Percentiles rank a stretch among this genome's conserved stretches.
phyloP scores from a whole-genome alignment of 148 eudicot species.

The Rhododendron simsii region DNA sequence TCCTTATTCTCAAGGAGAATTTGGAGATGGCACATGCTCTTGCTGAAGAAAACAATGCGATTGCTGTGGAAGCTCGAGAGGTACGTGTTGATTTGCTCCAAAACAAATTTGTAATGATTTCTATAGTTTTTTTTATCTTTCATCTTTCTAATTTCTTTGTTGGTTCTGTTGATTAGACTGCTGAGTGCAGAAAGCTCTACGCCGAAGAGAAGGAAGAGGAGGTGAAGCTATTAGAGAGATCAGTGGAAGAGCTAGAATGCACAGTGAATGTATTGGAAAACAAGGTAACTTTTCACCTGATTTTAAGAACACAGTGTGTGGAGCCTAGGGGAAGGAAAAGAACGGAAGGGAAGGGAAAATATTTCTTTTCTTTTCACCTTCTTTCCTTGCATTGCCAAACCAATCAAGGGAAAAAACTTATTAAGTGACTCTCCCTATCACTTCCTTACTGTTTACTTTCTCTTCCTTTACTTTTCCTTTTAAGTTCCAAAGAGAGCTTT shows the following conservation, averaged over 20 bases:
- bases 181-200: conserved; percentile 58
- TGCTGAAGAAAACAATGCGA: conserved; percentile 72
- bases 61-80: conserved; percentile 77
- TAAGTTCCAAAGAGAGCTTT: neutral
- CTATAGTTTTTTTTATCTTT: neutral
- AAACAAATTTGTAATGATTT: neutral
- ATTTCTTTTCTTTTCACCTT: neutral
- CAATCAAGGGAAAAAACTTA: neutral
- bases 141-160: neutral
- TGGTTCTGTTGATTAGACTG: conserved; percentile 35
- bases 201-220: conserved; percentile 89
- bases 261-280: conserved; percentile 75
- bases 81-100: conserved; percentile 22
- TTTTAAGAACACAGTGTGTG: neutral
- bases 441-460: neutral
- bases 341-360: neutral
- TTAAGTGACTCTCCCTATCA: neutral
- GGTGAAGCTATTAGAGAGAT: conserved; percentile 79
- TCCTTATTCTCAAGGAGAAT: conserved; percentile 50
- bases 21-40: conserved; percentile 71
- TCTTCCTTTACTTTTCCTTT: neutral
- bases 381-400: neutral
- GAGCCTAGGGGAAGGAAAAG: neutral
- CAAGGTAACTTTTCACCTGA: conserved; percentile 39
- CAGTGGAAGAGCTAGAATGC: conserved; percentile 83